A percentile compares a stretch with the other conserved stretches of the same genome.
Conservation (phyloP, 2,329 filamentous ascomycete species). For the Beauveria asiatica region DNA sequence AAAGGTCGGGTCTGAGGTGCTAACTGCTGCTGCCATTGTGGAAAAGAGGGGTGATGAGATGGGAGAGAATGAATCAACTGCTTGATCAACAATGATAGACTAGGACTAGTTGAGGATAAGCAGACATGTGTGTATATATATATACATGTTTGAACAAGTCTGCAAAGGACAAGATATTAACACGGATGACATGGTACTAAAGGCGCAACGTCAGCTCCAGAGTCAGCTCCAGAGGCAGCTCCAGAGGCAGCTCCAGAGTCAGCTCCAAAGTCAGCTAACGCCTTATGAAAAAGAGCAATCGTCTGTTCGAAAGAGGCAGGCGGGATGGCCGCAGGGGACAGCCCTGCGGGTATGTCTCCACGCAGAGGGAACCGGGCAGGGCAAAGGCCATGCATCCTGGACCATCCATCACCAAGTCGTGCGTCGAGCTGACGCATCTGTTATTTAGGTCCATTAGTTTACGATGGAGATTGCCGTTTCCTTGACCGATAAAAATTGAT, state of each 20-base stretch:
- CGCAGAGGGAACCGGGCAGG: background rate
- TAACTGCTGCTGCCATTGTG: background rate
- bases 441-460: background rate
- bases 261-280: background rate
- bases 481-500: background rate
- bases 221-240: background rate
- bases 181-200: background rate
- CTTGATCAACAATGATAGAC: background rate
- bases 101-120: background rate
- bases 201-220: background rate
- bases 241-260: background rate
- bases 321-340: slow-evolving; percentile 7
- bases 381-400: background rate
- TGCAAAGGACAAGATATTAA: background rate
- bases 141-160: background rate
- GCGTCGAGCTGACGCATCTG: background rate
- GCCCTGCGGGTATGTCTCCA: background rate
- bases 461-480: background rate
- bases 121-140: background rate
- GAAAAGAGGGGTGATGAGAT: background rate
- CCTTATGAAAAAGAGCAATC: background rate
- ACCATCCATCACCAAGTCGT: background rate
- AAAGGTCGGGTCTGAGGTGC: background rate
- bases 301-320: background rate
- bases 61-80: background rate